phyloP scores from a whole-genome alignment of 1,139 yeast species.

The Blastobotrys illinoisensis region DNA sequence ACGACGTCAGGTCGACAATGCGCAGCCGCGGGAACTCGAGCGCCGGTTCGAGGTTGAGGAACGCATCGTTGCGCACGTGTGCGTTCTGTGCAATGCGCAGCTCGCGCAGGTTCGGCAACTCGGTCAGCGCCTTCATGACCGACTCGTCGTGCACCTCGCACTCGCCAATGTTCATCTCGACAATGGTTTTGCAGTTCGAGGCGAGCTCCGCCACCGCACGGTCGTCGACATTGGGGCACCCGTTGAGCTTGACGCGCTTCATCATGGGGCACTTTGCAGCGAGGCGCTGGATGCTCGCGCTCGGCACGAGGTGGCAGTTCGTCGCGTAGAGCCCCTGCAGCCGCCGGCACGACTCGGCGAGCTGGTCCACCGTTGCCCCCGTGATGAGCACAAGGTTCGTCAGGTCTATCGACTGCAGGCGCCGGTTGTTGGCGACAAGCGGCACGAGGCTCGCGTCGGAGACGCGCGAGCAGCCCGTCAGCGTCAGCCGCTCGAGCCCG shows the following conservation, averaged over 20 bases:
- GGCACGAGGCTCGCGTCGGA: conserved; percentile 56
- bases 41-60: conserved; percentile 17
- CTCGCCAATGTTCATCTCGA: conserved; percentile 84
- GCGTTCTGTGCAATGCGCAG: conserved; percentile 73
- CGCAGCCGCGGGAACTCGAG: conserved; percentile 51
- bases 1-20: conserved; percentile 79
- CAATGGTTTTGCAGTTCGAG: conserved; percentile 66
- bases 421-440: conserved; percentile 59
- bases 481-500: conserved; percentile 76
- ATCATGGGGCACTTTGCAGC: conserved; percentile 64
- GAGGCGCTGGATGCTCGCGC: conserved; percentile 56
- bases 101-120: conserved; percentile 69
- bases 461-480: conserved; percentile 71
- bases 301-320: conserved; percentile 66
- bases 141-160: conserved; percentile 66
- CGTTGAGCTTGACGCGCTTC: conserved; percentile 77
- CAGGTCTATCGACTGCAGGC: conserved; percentile 80
- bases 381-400: conserved; percentile 70
- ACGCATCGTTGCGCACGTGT: conserved; percentile 61
- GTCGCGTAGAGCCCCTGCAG: conserved; percentile 91
- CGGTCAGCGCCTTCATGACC: conserved; percentile 55
- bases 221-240: conserved; percentile 64
- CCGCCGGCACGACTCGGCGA: conserved; percentile 66
- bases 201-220: conserved; percentile 60
- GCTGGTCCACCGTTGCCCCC: conserved; percentile 64